Evolutionary conservation across 1,284 basidiomycete genomes (phyloP), one percentile per base, ranked within the genome.

Genomic region (Fistulinella cinereoalba): DNA sequence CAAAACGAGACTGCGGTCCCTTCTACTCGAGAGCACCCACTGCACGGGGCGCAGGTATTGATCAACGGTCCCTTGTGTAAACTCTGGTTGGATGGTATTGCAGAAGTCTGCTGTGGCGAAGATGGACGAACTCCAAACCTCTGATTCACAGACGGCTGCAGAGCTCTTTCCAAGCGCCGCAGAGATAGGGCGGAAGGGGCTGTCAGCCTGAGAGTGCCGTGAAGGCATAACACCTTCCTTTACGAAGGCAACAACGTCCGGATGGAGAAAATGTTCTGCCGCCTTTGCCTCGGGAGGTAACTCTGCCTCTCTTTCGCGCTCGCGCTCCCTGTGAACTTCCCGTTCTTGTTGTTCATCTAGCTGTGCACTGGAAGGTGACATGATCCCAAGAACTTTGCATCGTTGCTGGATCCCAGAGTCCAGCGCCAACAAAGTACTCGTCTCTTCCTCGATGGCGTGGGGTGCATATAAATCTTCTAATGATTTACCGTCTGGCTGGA

Each of bases 271-370:
- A 24, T 47, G 44, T 11, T n/a, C 2, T 3, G 23, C 23, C 2
- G 45, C 23, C 6, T 4, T 12, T 8, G 39, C 39, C 2, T 5
- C 28, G 2, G 47, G 39, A 37, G 38, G 45, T 3, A 37, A 19
- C 21, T 41, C 44, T 6, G 32, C 39, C 25, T 47, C 44, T 28
- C 36, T 33, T 33, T 49, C 34, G 2, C 46, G 46, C 8, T 45
- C 44, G 4, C 24, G 33, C 19, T 42, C 46, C 7, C 37, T 21
- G 6, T 21, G 11, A 13, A 43, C 37, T 11, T 50, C 40, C 8
- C 33, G 9, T 36, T 36, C 33, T 19, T 21, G 33, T 21, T 36
- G 18, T 19, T 36, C 33, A 3, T 19, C 10, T 19, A 36, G 9
- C 5, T 19, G 9, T 36, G 18, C 33, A 5, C 6, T 11, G 16